Evolutionary conservation across 768 basidiomycete genomes (phyloP).

Genomic region (Coprinellus aureogranulatus): DNA sequence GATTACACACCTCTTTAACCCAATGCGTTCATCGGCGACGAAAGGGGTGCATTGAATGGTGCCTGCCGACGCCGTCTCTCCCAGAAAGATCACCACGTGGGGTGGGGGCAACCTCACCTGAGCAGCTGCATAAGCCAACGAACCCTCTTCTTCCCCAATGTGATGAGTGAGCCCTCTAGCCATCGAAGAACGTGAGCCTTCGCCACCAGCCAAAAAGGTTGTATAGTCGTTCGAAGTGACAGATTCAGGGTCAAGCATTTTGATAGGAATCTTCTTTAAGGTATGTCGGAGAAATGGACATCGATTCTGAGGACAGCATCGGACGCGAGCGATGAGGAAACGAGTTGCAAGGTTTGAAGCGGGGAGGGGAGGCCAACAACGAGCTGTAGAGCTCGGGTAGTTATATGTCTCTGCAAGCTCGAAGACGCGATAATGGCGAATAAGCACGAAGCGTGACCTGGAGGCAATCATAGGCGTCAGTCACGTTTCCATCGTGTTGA

Average conservation of each 20-base stretch:
- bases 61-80: background rate
- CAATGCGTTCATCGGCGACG: background rate
- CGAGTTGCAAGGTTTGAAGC: background rate
- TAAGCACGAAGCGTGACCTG: constrained; percentile 2
- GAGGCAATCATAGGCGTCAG: background rate
- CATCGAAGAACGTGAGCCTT: background rate
- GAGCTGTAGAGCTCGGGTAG: background rate
- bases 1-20: background rate
- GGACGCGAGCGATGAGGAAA: background rate
- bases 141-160: background rate
- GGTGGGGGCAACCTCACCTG: background rate
- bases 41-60: background rate
- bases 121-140: constrained; percentile 1
- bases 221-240: background rate
- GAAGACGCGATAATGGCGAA: constrained; percentile 23
- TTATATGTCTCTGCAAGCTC: background rate
- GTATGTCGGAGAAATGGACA: background rate
- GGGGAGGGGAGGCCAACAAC: background rate
- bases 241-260: background rate
- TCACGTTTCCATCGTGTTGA: background rate
- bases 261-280: background rate
- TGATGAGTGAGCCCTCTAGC: background rate
- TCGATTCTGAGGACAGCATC: background rate
- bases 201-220: background rate
- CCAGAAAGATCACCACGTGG: constrained; percentile 3